Evolutionary conservation across 176 grass and related monocot genomes (phyloP).

Genomic region (Secale cereale): DNA sequence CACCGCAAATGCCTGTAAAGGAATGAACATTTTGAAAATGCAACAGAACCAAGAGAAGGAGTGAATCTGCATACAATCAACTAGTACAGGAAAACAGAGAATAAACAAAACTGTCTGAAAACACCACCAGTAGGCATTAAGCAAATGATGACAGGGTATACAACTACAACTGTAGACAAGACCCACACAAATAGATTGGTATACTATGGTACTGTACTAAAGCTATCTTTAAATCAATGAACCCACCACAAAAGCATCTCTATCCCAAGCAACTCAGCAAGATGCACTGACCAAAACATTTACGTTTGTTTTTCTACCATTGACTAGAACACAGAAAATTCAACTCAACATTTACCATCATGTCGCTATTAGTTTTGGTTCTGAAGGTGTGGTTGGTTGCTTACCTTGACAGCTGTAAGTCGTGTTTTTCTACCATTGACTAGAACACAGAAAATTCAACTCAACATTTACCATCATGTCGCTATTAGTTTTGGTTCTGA

Average conservation of each 20-base stretch:
- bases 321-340: neutral
- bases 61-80: neutral
- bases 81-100: neutral
- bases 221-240: neutral
- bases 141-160: neutral
- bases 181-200: neutral
- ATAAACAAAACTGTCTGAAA: neutral
- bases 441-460: neutral
- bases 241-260: neutral
- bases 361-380: neutral
- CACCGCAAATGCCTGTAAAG: slow-evolving; percentile 14
- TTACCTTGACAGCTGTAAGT: slow-evolving; percentile 94
- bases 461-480: neutral
- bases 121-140: neutral
- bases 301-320: neutral
- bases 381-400: neutral
- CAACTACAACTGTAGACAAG: neutral
- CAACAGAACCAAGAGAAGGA: neutral
- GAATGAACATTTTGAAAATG: neutral
- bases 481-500: neutral
- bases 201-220: neutral
- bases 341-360: neutral
- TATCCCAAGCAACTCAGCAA: neutral
- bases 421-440: slow-evolving; percentile 42
- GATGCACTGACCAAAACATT: neutral